These are phyloP conservation scores for Chlamydomonas applanata DNA, from an alignment of 139 green algal species.

Conservation along the genomic window DNA sequence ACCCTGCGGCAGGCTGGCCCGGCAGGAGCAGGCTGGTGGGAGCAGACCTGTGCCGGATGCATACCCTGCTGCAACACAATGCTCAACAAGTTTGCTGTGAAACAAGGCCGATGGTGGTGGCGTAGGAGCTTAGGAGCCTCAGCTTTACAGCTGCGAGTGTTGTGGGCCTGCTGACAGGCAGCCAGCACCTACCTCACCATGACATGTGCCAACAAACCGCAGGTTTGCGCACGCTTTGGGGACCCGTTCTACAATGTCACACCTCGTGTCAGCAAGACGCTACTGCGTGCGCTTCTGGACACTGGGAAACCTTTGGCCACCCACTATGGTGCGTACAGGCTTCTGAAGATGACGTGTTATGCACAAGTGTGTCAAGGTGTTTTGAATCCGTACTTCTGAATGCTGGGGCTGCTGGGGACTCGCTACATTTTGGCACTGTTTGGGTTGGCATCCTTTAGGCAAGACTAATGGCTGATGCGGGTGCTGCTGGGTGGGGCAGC, in stretches of 20 bases:
- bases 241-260: constrained; percentile 61
- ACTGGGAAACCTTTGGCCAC: constrained; percentile 22
- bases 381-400: too few relatives aligned
- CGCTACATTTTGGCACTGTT: background rate
- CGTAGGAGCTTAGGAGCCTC: too few relatives aligned
- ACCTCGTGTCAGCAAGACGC: constrained; percentile 19
- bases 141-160: too few relatives aligned
- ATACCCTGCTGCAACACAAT: too few relatives aligned
- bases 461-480: background rate
- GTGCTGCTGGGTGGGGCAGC: background rate
- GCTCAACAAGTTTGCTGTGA: too few relatives aligned
- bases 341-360: background rate
- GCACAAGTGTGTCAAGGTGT: background rate
- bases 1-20: too few relatives aligned
- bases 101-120: too few relatives aligned
- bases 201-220: too few relatives aligned
- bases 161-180: too few relatives aligned
- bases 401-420: background rate
- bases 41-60: too few relatives aligned
- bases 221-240: constrained; percentile 59
- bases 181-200: too few relatives aligned
- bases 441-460: background rate
- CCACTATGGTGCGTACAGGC: constrained; percentile 43
- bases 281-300: constrained; percentile 15
- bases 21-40: too few relatives aligned